phyloP scores from a whole-genome alignment of 306 rosid genomes.

The Lupinus albus region DNA sequence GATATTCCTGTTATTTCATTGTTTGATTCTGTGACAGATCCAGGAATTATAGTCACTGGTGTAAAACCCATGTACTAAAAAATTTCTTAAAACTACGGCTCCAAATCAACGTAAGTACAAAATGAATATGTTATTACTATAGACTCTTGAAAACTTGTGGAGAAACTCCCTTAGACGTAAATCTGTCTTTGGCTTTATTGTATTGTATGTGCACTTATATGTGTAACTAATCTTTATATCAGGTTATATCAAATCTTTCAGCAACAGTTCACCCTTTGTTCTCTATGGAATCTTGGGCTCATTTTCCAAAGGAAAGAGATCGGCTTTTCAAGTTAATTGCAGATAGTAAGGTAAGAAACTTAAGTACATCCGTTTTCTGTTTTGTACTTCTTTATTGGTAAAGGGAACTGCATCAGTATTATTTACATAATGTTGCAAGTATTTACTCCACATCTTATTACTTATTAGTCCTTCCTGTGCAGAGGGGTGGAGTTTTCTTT shows the following conservation, averaged over 20 bases:
- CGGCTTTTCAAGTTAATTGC: conserved; percentile 69
- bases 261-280: conserved; percentile 66
- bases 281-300: conserved; percentile 77
- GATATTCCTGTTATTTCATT: conserved; percentile 13
- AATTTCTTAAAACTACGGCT: neutral
- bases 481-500: conserved; percentile 75
- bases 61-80: neutral
- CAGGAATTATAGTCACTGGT: neutral
- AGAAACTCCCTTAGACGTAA: neutral
- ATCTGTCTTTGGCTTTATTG: conserved; percentile 5
- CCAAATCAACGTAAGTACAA: neutral
- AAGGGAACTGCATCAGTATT: neutral
- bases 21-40: conserved; percentile 2
- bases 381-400: conserved; percentile 26
- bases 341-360: conserved; percentile 64
- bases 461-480: conserved; percentile 40
- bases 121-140: neutral
- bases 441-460: conserved; percentile 33
- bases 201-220: neutral
- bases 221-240: conserved; percentile 37
- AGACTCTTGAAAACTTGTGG: conserved; percentile 10
- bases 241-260: conserved; percentile 84
- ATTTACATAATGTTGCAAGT: conserved; percentile 17
- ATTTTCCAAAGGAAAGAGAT: conserved; percentile 81
- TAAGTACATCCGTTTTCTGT: conserved; percentile 9